Conservation (phyloP, 306 rosid species). For the Rubus parviflorus region DNA sequence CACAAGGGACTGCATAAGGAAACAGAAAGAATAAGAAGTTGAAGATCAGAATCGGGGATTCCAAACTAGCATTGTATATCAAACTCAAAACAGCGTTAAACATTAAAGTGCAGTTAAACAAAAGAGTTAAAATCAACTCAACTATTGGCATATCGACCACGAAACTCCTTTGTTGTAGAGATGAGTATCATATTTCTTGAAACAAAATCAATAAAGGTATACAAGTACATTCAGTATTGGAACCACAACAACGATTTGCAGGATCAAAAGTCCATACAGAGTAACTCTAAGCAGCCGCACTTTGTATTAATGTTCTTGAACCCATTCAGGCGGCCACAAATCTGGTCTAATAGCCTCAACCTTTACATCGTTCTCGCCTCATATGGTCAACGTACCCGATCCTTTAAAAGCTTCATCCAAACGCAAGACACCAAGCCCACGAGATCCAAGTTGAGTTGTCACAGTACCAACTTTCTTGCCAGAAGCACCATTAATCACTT, state of each 20-base stretch:
- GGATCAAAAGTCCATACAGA: background rate
- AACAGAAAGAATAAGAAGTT: too few species aligned
- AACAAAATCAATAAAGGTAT: background rate
- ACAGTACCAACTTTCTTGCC: conserved; percentile 68
- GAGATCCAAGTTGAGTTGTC: conserved; percentile 62
- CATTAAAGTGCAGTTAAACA: background rate
- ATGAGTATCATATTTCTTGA: background rate
- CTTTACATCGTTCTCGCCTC: conserved; percentile 58
- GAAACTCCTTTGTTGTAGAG: background rate
- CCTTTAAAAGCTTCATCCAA: conserved; percentile 62
- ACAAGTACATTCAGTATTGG: background rate
- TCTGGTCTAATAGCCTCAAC: conserved; percentile 62
- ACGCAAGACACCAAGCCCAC: conserved; percentile 75
- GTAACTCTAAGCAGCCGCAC: conserved; percentile 28
- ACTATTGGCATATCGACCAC: background rate
- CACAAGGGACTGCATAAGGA: too few species aligned
- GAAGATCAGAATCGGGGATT: background rate
- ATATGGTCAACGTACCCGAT: conserved; percentile 46
- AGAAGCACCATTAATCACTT: conserved; percentile 44
- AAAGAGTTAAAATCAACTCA: background rate
- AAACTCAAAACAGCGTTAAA: background rate
- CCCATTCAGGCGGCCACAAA: conserved; percentile 56
- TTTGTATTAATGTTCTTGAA: conserved; percentile 28
- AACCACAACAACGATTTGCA: background rate
- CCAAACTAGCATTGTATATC: background rate